phyloP scores from a whole-genome alignment of 352 stramenopile species.

The Pseudoperonospora humuli region DNA sequence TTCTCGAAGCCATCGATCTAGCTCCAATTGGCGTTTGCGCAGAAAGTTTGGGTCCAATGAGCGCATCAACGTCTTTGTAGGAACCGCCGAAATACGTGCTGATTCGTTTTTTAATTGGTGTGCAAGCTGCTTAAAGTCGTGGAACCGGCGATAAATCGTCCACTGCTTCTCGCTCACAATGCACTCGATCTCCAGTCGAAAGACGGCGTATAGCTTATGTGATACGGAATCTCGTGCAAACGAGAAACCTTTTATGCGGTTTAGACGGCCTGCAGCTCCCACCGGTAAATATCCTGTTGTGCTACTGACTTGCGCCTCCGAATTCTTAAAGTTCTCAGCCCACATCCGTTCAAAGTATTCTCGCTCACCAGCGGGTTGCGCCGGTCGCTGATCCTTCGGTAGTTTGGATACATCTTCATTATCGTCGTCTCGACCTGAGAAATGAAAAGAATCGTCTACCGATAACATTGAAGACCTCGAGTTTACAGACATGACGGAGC shows the following conservation, averaged over 20 bases:
- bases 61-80: constrained; percentile 70
- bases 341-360: constrained; percentile 80
- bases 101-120: constrained; percentile 77
- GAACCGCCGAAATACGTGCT: constrained; percentile 66
- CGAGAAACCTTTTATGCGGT: constrained; percentile 76
- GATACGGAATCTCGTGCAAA: constrained; percentile 56
- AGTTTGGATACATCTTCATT: constrained; percentile 33
- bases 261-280: constrained; percentile 55
- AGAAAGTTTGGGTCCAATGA: constrained; percentile 79
- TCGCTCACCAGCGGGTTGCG: constrained; percentile 62
- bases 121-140: constrained; percentile 81
- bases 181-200: constrained; percentile 77
- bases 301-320: constrained; percentile 54
- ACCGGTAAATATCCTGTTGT: constrained; percentile 62
- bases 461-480: constrained; percentile 49
- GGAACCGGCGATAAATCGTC: constrained; percentile 81
- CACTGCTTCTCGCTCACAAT: constrained; percentile 83
- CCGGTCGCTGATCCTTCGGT: constrained; percentile 65
- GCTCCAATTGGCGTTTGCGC: constrained; percentile 72
- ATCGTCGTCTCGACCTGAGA: constrained; percentile 25
- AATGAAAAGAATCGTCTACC: constrained; percentile 52
- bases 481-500: constrained; percentile 59
- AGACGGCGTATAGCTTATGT: constrained; percentile 76
- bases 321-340: constrained; percentile 80
- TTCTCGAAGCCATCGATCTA: constrained; percentile 78